Evolutionary conservation across 257 asterid species (phyloP), one percentile per base, ranked within the genome.

Genomic region (Cynanchum wilfordii): DNA sequence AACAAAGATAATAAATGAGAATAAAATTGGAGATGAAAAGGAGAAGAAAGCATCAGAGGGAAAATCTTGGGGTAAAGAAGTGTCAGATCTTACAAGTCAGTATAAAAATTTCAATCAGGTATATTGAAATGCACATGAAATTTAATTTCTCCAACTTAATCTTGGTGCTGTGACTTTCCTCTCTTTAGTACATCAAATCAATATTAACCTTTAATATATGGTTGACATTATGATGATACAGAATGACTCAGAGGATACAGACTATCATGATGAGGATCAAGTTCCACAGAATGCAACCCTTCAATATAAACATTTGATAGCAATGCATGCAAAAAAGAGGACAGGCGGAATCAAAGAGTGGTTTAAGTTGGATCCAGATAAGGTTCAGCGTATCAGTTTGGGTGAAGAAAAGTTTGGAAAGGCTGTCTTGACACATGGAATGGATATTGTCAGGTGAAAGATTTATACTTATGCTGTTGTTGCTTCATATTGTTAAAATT

Each of bases 371-470:
- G 77, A 75, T 29, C 81, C 89, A 1, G 42, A 76, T 57, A 84
- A 82, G 58, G 96, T 81, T 52, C 88, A 85, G 60, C 88, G 97
- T 2, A 84, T 92, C 68, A 92, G 97, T 84, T 81, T 92, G 85
- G 85, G 83, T 55, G 97, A 92, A 79, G 93, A 92, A 70, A 88
- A 88, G 88, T 90, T 92, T 45, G 91, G 78, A 76, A 87, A 86
- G 7, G 88, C 90, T 77, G 86, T 83, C 63, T 44, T 78, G 60
- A 79, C 91, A 69, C 92, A 89, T 78, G 96, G 92, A 73, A 74
- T 75, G 44, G 95, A 88, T 25, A 80, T 88, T 47, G 83, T 89
- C 75, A 86, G 96, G 97, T 89, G 24, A 64, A 42, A 0, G 0
- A 38, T 25, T 16, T 44, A 50, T 38, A 2, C 9, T 57, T 42